Percentiles rank a stretch among this genome's conserved stretches.
Conservation (phyloP, 1,139 yeast genomes). For the Saccharomyces hybrid region DNA sequence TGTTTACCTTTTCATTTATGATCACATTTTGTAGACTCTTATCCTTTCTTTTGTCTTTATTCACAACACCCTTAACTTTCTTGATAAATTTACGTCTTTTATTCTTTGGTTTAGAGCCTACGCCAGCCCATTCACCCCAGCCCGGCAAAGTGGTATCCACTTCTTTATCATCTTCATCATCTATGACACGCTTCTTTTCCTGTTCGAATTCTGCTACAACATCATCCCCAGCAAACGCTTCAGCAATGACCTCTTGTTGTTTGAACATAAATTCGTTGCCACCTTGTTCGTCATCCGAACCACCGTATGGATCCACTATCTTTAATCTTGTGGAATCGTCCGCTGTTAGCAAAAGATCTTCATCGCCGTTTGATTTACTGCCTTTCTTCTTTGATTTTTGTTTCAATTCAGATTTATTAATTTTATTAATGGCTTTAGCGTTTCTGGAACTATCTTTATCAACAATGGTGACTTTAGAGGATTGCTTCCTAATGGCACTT, state of each 20-base stretch:
- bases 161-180: conserved; percentile 81
- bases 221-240: conserved; percentile 97
- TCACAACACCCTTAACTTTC: conserved; percentile 65
- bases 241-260: conserved; percentile 74
- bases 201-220: conserved; percentile 67
- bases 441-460: conserved; percentile 51
- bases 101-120: conserved; percentile 42
- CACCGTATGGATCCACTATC: conserved; percentile 41
- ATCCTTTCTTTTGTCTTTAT: conserved; percentile 68
- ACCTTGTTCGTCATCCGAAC: conserved; percentile 35
- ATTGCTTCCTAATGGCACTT: conserved; percentile 34
- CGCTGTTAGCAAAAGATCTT: conserved; percentile 25
- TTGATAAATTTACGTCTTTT: conserved; percentile 55
- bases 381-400: conserved; percentile 22
- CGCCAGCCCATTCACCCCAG: conserved; percentile 86
- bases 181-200: conserved; percentile 60
- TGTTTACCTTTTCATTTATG: conserved; percentile 79
- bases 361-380: conserved; percentile 12
- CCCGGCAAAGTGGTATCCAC: conserved; percentile 87
- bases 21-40: conserved; percentile 71
- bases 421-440: conserved; percentile 39
- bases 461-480: conserved; percentile 47
- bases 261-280: conserved; percentile 44
- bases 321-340: conserved; percentile 30
- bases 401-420: conserved; percentile 42